Conservation (phyloP, 2,329 filamentous ascomycete genomes). For the Clarireedia hainanense region DNA sequence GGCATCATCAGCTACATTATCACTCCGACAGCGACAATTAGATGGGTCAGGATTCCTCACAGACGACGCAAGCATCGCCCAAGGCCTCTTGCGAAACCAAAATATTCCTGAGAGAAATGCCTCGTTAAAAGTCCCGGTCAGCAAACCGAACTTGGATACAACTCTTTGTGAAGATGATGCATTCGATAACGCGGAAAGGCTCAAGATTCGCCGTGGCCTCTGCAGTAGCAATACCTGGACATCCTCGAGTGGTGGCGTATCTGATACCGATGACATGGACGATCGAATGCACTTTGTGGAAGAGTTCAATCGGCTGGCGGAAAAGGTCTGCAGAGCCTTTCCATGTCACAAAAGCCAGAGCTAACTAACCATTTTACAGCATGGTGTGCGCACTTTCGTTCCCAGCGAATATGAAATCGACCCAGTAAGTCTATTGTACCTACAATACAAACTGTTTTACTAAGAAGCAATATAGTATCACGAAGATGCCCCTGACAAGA, state of each 20-base stretch:
- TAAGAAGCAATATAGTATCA: conserved; percentile 1
- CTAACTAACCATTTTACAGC: conserved; percentile 31
- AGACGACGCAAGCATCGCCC: conserved; percentile 22
- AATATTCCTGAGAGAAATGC: conserved; percentile 16
- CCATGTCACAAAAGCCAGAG: background rate
- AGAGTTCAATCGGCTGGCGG: conserved; percentile 54
- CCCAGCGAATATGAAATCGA: conserved; percentile 18
- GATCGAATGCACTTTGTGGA: conserved; percentile 42
- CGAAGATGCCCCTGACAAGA: conserved; percentile 20
- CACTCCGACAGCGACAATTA: conserved; percentile 13
- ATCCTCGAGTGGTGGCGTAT: conserved; percentile 41
- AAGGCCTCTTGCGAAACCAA: conserved; percentile 18
- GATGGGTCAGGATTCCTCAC: conserved; percentile 8
- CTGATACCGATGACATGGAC: conserved; percentile 42
- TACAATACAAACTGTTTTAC: background rate
- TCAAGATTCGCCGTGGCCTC: conserved; percentile 9
- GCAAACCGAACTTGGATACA: background rate
- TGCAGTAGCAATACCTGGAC: conserved; percentile 47
- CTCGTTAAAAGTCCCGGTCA: conserved; percentile 9
- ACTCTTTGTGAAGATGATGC: background rate
- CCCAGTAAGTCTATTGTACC: conserved; percentile 14
- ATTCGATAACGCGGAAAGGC: background rate
- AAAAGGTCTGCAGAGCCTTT: conserved; percentile 37
- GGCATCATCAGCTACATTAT: conserved; percentile 24
- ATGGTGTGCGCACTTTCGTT: conserved; percentile 37